Evolutionary conservation across 306 rosid species (phyloP), one percentile per base, ranked within the genome.

Genomic region (Pyrus bretschneideri): DNA sequence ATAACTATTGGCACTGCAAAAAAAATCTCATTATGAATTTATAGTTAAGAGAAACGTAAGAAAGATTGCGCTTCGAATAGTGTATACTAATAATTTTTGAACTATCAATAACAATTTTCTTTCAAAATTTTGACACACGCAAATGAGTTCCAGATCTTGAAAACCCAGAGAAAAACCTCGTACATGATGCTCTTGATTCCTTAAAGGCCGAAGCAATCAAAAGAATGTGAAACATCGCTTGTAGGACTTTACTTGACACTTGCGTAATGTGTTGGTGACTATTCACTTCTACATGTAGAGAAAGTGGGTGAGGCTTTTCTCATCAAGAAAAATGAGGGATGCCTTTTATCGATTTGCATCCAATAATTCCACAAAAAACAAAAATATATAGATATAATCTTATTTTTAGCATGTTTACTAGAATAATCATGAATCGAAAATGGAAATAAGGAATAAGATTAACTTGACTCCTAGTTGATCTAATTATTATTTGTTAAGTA

Each of bases 221-320:
- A 30, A 27, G 19, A 9, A 35, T 22, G 21, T 15, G 27, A 19
- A 64, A 29, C 42, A 9, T 89, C 83, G 87, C 90, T 87, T 91
- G 83, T 74, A 49, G 82, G 62, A 77, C 54, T 70, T 21, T 67
- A 79, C 57, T 13, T 18, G 33, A 35, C 76, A 17, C 11, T 81
- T 49, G 78, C 86, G 83, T 83, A 67, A 73, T 77, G 80, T 75
- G 4, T 69, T 55, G 76, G 90, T 11, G 72, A 66, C 71, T 54
- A 25, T 13, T 75, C 71, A 27, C 60, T 76, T 63, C 45, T 14
- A 11, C 61, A 60, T 22, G 31, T 35, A 8, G 54, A 38, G n/a
- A 35, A 38, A 3, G 40, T 46, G 67, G 12, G 66, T 7, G 23
- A 31, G 6, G 22, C 23, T 17, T 63, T 30, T 63, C 11, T 17